Evolutionary conservation across 225 moss, liverwort and hornwort genomes (phyloP).

Genomic region (Antitrichia curtipendula): DNA sequence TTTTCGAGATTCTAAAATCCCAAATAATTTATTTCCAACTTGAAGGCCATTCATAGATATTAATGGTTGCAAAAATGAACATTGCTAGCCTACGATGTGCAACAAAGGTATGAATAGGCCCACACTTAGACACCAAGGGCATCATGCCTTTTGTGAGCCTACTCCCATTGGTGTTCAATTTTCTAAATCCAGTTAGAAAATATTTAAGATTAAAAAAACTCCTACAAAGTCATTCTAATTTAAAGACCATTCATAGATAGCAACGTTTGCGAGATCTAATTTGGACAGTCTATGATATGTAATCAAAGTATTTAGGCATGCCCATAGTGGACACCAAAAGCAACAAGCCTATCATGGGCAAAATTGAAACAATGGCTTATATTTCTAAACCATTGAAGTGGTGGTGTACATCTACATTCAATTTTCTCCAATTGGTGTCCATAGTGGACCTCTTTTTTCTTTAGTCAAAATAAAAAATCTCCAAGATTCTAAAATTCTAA

Average conservation of each 20-base stretch:
- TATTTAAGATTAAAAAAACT: background rate
- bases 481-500: background rate
- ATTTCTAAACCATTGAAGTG: background rate
- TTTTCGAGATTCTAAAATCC: too few species aligned
- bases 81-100: too few species aligned
- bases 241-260: background rate
- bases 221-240: background rate
- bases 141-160: background rate
- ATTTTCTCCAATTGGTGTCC: accelerated
- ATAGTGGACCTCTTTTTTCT: background rate
- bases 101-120: too few species aligned
- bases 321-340: background rate
- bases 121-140: accelerated
- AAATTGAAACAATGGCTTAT: background rate
- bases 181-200: background rate
- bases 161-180: too few species aligned
- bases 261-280: background rate
- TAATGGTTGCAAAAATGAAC: too few species aligned
- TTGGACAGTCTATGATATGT: accelerated
- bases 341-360: accelerated
- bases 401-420: background rate
- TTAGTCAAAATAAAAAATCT: background rate
- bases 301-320: background rate
- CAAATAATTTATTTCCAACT: too few species aligned
- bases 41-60: too few species aligned